Base-by-base conservation (phyloP, 306 rosid genomes). In the Quercus ilex region DNA sequence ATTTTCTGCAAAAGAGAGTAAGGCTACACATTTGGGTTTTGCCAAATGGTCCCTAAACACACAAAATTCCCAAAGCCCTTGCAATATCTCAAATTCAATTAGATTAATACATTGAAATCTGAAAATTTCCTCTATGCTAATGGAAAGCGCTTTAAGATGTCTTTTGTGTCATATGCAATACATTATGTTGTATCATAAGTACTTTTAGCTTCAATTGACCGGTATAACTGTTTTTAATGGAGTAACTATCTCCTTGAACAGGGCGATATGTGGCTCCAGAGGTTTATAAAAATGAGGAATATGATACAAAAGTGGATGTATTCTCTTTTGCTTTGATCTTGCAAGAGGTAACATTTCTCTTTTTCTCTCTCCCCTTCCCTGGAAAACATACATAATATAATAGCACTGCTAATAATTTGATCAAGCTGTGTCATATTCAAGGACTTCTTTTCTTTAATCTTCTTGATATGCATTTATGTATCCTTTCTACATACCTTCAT, bases 191-290 rank as follows among this genome's bases (percentile, higher is more conserved):
- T 49, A 49, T 49, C 64, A n/a, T 21, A 58, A 58, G 15, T 21
- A 58, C 15, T 46, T 46, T 30, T 58, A 58, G 28, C 64, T 20
- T 58, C 11, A 3, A 58, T 21, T 58, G 25, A 20, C 5, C 8
- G 9, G 30, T 58, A 21, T 58, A 58, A 25, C 64, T 58, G 64
- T 10, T 58, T 5, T 58, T 21, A 25, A 23, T 58, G 64, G 23
- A 58, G 30, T 58, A 58, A 21, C 28, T 20, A 21, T 58, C 28
- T 58, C 64, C 64, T 21, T 80, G 53, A 31, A 23, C 82, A 88
- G 91, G 91, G 85, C 85, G 88, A 30, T 88, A 88, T 74, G 91
- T 88, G 83, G 91, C 91, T 74, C 91, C 91, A 5, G 91, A 88
- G 83, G 82, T 88, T 49, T 88, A 73, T 20, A 83, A 62, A 81